A percentile compares a stretch with the other conserved stretches of the same genome.
These are phyloP conservation scores for Melocanna baccifera DNA, from an alignment of 176 grass and related monocot genomes.

Conservation along the genomic window DNA sequence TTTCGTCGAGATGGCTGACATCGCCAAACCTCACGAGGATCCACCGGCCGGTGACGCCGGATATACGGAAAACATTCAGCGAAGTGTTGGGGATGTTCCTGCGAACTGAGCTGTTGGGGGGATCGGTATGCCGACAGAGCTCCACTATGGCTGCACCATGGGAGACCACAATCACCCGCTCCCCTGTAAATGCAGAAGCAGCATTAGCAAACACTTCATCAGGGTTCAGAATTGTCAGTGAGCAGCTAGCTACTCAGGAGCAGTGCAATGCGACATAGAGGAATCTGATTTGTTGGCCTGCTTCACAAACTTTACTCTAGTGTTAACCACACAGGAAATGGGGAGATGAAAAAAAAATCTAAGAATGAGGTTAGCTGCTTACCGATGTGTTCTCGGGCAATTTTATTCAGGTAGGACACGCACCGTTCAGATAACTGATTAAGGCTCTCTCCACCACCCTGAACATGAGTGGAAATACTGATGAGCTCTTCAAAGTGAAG, in stretches of 20 bases:
- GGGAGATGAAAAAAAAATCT: too few species aligned
- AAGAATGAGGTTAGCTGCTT: not conserved
- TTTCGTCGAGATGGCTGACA: slow-evolving; percentile 1
- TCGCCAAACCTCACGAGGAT: slow-evolving; percentile 58
- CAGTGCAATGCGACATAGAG: not conserved
- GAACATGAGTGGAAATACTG: not conserved
- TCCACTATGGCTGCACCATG: slow-evolving; percentile 59
- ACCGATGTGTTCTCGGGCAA: slow-evolving; percentile 63
- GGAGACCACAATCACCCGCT: slow-evolving; percentile 53
- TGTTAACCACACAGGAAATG: not conserved
- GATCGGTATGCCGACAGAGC: slow-evolving; percentile 33
- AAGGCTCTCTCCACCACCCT: slow-evolving; percentile 84
- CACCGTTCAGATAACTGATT: slow-evolving; percentile 57
- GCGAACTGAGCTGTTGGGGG: not conserved
- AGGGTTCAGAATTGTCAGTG: not conserved
- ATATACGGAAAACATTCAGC: not conserved
- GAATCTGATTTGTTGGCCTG: not conserved
- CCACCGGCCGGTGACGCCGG: slow-evolving; percentile 28
- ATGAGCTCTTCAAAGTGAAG: not conserved
- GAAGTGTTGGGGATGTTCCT: slow-evolving; percentile 51
- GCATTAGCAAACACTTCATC: not conserved
- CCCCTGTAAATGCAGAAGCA: slow-evolving; percentile 17
- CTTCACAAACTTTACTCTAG: too few species aligned
- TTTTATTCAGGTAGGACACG: slow-evolving; percentile 53
- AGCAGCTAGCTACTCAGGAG: not conserved